Conservation (phyloP, 1,139 yeast genomes). For the Candida sp. region DNA sequence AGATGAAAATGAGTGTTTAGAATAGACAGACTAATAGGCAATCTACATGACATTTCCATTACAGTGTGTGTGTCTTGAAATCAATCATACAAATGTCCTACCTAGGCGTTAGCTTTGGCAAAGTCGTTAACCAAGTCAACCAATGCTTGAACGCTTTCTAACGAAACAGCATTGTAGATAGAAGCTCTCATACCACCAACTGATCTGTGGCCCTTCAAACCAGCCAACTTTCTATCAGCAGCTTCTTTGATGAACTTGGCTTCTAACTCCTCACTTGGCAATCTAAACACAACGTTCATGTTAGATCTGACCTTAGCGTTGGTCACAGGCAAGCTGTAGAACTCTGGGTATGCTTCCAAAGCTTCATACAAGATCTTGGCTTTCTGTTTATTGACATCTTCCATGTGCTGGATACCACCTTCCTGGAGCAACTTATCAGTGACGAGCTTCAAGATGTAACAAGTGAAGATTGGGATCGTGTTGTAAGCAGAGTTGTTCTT, state of each 20-base stretch:
- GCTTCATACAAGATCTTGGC: constrained; percentile 65
- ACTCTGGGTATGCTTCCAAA: constrained; percentile 63
- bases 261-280: constrained; percentile 66
- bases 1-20: constrained; percentile 80
- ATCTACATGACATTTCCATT: neutral
- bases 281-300: constrained; percentile 93
- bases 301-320: constrained; percentile 64
- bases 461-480: constrained; percentile 92
- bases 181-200: constrained; percentile 98
- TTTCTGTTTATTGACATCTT: constrained; percentile 60
- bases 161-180: constrained; percentile 82
- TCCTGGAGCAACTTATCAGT: constrained; percentile 60
- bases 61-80: neutral
- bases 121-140: constrained; percentile 66
- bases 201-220: constrained; percentile 94
- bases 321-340: constrained; percentile 72
- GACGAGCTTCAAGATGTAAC: constrained; percentile 84
- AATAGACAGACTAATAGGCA: too few relatives aligned
- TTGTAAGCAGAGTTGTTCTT: constrained; percentile 92
- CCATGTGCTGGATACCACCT: constrained; percentile 63
- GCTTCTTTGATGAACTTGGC: constrained; percentile 65
- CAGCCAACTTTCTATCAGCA: constrained; percentile 56
- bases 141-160: constrained; percentile 64
- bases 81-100: neutral
- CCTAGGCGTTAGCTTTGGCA: constrained; percentile 37